Base-by-base conservation (phyloP, 169 alveolate species). In the Cryptosporidium sp. region DNA sequence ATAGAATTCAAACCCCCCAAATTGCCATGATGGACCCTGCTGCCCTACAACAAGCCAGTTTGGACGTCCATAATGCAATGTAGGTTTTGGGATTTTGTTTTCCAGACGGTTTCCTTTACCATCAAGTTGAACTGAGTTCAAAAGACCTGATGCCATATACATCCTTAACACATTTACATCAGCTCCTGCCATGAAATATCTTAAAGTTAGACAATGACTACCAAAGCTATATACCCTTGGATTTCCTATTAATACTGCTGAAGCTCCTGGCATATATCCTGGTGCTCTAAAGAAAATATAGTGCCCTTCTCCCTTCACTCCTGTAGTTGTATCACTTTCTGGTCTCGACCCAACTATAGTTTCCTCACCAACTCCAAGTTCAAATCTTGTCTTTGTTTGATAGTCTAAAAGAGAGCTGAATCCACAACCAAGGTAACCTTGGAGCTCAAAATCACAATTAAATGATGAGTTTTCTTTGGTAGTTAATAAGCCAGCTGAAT, bases 111-210 rank as follows among this genome's bases (percentile, higher is more conserved):
- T 48, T 35, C 86, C 86, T 61, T 58, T 53, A 3, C 56, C 18
- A 56, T 52, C 65, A 4, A 75, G 65, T 16, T 53, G 86, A 61
- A 58, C 73, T 12, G 86, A 75, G 16, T 60, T 60, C 37, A 75
- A 75, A n/a, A 75, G 73, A 3, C 86, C 86, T 18, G 86, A 65
- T 33, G 92, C 45, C 92, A 91, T 80, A 86, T 92, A 92, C 45
- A 92, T 58, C 33, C 94, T 58, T 26, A 92, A 85, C 2, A 93
- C 91, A 85, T 91, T 91, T 31, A 84, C 93, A 69, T 91, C 94
- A 16, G 85, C 93, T 31, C 94, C 94, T 48, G 91, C 86, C 94
- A 92, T 92, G 91, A 91, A 87, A 44, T 91, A 92, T 60, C 80
- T 70, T 44, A 91, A 42, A n/a, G 87, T 67, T 3, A 86, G 65